Evolutionary conservation across 2,329 filamentous ascomycete genomes (phyloP).

Genomic region (Fusarium protoensiforme): DNA sequence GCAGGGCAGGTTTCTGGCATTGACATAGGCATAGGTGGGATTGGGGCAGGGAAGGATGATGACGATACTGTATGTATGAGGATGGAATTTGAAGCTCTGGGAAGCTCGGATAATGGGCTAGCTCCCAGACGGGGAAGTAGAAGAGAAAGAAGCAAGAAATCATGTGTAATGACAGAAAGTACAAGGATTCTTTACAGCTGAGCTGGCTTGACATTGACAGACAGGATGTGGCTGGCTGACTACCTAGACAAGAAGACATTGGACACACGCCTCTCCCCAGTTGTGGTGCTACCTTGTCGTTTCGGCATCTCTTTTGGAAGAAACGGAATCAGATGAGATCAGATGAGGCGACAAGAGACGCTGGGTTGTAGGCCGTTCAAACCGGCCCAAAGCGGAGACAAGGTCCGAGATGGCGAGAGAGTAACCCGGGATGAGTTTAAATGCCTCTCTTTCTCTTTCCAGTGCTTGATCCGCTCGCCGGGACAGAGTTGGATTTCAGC

Average conservation of each 20-base stretch:
- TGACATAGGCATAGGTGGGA: conserved; percentile 8
- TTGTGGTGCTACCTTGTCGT: not conserved
- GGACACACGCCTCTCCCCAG: not conserved
- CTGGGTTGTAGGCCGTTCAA: not conserved
- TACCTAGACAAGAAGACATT: conserved; percentile 1
- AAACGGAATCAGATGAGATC: conserved; percentile 3
- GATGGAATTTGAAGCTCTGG: conserved; percentile 37
- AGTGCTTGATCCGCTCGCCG: not conserved
- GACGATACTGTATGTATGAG: conserved; percentile 20
- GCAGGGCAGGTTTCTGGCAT: conserved; percentile 35
- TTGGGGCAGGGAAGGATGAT: conserved; percentile 15
- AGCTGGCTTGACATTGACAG: conserved; percentile 5
- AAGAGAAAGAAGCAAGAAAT: not conserved
- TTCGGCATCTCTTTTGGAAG: not conserved
- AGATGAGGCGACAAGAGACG: not conserved
- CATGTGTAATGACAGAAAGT: conserved; percentile 1
- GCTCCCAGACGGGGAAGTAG: conserved; percentile 33
- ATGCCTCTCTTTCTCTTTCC: conserved; percentile 14
- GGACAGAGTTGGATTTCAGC: not conserved
- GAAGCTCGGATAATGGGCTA: conserved; percentile 44
- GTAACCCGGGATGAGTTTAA: conserved; percentile 3
- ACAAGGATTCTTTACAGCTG: not conserved
- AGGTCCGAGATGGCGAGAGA: conserved; percentile 19
- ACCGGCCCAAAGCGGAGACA: conserved; percentile 25
- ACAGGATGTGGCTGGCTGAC: conserved; percentile 18